Evolutionary conservation across 768 basidiomycete genomes (phyloP).

Genomic region (Pleurotus giganteus): DNA sequence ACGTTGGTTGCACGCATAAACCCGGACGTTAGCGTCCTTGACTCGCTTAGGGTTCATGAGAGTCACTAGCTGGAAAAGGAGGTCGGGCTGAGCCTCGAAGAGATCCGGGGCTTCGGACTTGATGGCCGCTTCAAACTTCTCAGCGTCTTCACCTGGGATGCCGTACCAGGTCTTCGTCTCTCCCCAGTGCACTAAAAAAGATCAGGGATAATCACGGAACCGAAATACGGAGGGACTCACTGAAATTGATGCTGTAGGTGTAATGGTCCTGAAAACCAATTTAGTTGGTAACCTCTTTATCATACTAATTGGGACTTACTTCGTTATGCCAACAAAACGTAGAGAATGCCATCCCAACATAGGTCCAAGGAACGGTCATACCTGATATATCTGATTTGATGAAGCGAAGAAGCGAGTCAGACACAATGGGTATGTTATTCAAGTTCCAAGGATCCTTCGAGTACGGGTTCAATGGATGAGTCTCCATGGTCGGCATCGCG

Average conservation of each 20-base stretch:
- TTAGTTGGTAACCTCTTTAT: slow-evolving; percentile 10
- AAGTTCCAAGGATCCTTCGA: slow-evolving; percentile 95
- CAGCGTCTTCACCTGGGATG: slow-evolving; percentile 92
- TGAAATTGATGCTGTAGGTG: slow-evolving; percentile 93
- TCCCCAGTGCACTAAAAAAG: slow-evolving; percentile 88
- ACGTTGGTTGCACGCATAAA: slow-evolving; percentile 93
- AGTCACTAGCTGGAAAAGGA: slow-evolving; percentile 96
- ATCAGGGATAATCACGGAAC: slow-evolving; percentile 14
- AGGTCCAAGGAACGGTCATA: slow-evolving; percentile 99
- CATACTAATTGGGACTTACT: slow-evolving; percentile 37
- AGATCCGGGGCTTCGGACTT: slow-evolving; percentile 94
- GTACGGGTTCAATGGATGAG: slow-evolving; percentile 84
- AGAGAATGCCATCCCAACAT: slow-evolving; percentile 98
- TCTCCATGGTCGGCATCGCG: slow-evolving; percentile 94
- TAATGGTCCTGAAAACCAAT: slow-evolving; percentile 78
- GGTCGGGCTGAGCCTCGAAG: slow-evolving; percentile 95
- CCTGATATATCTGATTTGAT: slow-evolving; percentile 99
- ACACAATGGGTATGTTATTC: slow-evolving; percentile 93
- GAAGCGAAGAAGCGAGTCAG: slow-evolving; percentile 90
- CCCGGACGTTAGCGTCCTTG: slow-evolving; percentile 83
- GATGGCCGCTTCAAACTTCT: slow-evolving; percentile 95
- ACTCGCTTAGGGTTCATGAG: slow-evolving; percentile 94
- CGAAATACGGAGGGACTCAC: slow-evolving; percentile 44
- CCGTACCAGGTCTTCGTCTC: slow-evolving; percentile 99
- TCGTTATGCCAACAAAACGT: slow-evolving; percentile 99